Evolutionary conservation across 805 yeast genomes (phyloP), one percentile per base, ranked within the genome.

Genomic region (Barnettozyma salicaria): DNA sequence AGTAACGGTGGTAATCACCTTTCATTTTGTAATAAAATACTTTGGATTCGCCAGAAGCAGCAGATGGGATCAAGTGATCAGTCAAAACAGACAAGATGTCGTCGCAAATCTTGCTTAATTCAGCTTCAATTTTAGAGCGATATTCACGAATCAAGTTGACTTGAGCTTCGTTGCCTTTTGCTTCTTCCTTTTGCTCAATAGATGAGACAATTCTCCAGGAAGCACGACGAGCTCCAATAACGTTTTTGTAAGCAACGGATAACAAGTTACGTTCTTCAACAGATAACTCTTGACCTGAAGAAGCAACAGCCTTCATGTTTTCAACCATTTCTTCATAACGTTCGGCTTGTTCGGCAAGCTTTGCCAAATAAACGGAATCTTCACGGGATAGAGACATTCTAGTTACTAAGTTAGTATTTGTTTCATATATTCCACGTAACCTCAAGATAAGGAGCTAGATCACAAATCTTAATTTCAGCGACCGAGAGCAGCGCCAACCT

Each of bases 321-420:
- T 87, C 96, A 56, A 90, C 97, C 97, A 86, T 88, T 72, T 90
- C 97, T 72, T 92, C 97, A 65, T 89, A 92, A 70, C 97, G 94
- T 73, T 92, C 98, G 60, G 97, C 97, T 74, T 90, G 97, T 71
- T 90, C 97, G 60, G 97, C 96, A 64, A 92, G 80, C 64, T 92
- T 90, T 66, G 97, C 97, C 61, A 92, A 79, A 70, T 89, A 90
- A 57, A 92, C 96, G 60, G 94, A 86, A 71, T 92, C 95, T 80
- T 92, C 97, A 75, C 97, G 94, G 60, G 90, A 75, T 65, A 76
- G 72, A 56, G 89, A 74, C 88, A 80, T 79, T 59, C 54, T 55
- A 9, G n/a, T 19, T 40, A 11, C 30, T n/a, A n/a, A n/a, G 21
- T 19, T 11, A 27, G 14, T 20, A 34, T 8, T 27, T 11, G 34